Base-by-base conservation (phyloP, 1,139 yeast genomes). In the Debaryomyces udenii region DNA sequence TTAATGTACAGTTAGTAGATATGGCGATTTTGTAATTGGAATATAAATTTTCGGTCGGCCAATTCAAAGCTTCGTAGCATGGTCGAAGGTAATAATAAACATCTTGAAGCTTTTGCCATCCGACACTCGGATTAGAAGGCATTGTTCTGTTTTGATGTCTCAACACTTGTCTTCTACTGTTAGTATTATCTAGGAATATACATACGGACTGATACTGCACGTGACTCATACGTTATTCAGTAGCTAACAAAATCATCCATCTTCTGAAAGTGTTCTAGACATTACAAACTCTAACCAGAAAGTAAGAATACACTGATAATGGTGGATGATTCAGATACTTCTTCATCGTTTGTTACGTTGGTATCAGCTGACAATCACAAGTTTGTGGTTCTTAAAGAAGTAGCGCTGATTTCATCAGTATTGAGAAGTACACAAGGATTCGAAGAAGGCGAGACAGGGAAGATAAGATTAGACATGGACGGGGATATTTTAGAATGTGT, bases 371-470 rank as follows among this genome's bases (percentile, higher is more conserved):
- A 91, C 56, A 81, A 83, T 15, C 81, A 77, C 56, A 77, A 75
- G 47, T 87, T 79, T 55, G 70, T 82, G 9, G 70, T 93, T 3
- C 64, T 81, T 22, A 78, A 82, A 47, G 91, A 88, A 27, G 94
- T 91, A 1, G 98, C 97, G 0, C 68, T 75, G 64, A 81, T 89
- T 2, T 87, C 96, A 2, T 89, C 95, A 0, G 91, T 95, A 1
- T 68, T 93, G 43, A 73, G 81, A 45, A 81, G 83, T 38, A 83
- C 86, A 61, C 80, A 86, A 41, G 80, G 78, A 52, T 68, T 82
- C 62, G 70, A 73, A 58, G 69, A 85, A 64, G 73, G 80, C 61
- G 50, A 69, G 56, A 62, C 78, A 40, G 70, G 84, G 16, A 65
- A 66, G 42, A 78, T 81, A 35, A 58, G 57, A 24, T 60, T 81